phyloP scores from a whole-genome alignment of 164 flowering plant genomes.

The Sextonia rubra region DNA sequence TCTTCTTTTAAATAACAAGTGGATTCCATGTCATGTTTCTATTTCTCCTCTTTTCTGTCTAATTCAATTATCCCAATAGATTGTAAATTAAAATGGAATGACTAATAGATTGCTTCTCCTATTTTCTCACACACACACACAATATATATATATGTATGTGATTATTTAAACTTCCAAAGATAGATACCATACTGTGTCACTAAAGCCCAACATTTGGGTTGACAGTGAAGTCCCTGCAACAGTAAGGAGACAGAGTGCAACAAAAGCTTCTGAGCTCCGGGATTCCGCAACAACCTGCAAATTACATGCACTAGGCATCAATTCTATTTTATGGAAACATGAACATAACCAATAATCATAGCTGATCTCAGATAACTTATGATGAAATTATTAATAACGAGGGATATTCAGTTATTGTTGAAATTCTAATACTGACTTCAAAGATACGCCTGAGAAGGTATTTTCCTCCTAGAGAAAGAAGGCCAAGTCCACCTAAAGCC shows the following conservation, averaged over 20 bases:
- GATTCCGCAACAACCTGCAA: slow-evolving; percentile 94
- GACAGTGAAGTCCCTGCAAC: slow-evolving; percentile 95
- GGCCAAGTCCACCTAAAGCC: slow-evolving; percentile 88
- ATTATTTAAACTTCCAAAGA: background rate
- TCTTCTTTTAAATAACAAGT: no score
- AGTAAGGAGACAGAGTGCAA: slow-evolving; percentile 89
- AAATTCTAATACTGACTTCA: slow-evolving; percentile 50
- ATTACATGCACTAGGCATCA: slow-evolving; percentile 4
- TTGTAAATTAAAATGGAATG: no score
- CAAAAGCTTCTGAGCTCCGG: slow-evolving; percentile 97
- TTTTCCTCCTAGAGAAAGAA: slow-evolving; percentile 93
- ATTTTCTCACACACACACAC: background rate
- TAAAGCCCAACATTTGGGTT: slow-evolving; percentile 91
- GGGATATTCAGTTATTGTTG: background rate
- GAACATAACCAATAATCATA: background rate
- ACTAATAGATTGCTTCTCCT: no score
- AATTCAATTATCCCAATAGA: no score
- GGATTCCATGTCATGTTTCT: no score
- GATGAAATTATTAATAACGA: background rate
- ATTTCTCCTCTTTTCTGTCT: no score
- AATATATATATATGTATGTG: no score
- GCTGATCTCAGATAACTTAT: no score
- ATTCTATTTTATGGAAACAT: slow-evolving; percentile 6
- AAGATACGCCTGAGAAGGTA: slow-evolving; percentile 80
- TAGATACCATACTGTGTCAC: slow-evolving; percentile 74